A percentile compares a stretch with the other conserved stretches of the same genome.
phyloP scores from a whole-genome alignment of 495 filamentous ascomycete species.

The Mytilinidion resinicola region DNA sequence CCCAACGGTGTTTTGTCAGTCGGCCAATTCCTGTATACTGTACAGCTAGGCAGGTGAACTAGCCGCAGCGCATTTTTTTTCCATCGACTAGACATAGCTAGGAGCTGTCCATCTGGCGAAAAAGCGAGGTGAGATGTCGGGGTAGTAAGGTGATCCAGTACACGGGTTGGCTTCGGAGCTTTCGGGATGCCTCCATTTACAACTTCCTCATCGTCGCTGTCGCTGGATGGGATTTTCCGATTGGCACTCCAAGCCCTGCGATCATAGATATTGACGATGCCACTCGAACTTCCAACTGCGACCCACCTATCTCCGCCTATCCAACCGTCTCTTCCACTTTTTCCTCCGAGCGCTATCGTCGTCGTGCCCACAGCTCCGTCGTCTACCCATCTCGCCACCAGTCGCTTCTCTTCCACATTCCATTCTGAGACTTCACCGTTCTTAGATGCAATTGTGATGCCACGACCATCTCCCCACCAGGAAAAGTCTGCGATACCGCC shows the following conservation, averaged over 20 bases:
- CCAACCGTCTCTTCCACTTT: conserved; percentile 44
- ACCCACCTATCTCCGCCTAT: conserved; percentile 85
- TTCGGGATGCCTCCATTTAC: conserved; percentile 46
- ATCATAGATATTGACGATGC: conserved; percentile 91
- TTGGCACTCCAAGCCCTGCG: conserved; percentile 53
- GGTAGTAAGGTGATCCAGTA: conserved; percentile 80
- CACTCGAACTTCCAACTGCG: conserved; percentile 74
- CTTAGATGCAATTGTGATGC: conserved; percentile 69
- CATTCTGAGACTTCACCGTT: conserved; percentile 93
- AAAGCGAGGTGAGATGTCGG: conserved; percentile 70
- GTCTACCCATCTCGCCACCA: conserved; percentile 79
- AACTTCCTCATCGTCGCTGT: conserved; percentile 31
- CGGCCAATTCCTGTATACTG: conserved; percentile 95
- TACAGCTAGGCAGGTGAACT: conserved; percentile 85
- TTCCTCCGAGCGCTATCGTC: conserved; percentile 68
- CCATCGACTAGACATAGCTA: conserved; percentile 74
- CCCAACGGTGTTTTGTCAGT: conserved; percentile 85
- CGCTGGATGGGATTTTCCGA: neutral
- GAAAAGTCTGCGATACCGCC: conserved; percentile 81
- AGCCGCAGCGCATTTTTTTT: conserved; percentile 84
- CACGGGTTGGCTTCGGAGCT: conserved; percentile 61
- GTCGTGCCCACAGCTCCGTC: conserved; percentile 85
- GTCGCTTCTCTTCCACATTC: conserved; percentile 55
- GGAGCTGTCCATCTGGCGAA: conserved; percentile 78
- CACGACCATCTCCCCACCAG: conserved; percentile 83